A percentile compares a stretch with the other conserved stretches of the same genome.
Conservation (phyloP, 1,284 basidiomycete species). For the Heterobasidion irregulare region DNA sequence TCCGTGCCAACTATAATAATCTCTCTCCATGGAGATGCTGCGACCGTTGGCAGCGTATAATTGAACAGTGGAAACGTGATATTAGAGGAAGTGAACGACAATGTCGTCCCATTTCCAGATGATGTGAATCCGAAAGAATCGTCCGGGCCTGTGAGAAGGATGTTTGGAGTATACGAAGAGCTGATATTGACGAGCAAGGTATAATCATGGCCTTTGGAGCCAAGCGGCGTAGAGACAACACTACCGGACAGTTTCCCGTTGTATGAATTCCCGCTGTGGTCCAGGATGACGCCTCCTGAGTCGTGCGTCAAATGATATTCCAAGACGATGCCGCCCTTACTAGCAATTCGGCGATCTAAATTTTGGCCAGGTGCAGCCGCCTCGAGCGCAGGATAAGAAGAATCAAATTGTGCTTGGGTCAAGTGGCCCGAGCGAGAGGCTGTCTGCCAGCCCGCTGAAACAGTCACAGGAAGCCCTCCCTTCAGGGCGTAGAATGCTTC, state of each 20-base stretch:
- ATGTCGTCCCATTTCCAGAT: constrained; percentile 9
- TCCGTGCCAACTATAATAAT: constrained; percentile 17
- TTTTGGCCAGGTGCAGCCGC: constrained; percentile 22
- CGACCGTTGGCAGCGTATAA: constrained; percentile 11
- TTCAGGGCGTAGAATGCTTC: constrained; percentile 23
- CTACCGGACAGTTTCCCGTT: constrained; percentile 10
- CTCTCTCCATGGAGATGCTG: constrained; percentile 1
- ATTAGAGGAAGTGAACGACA: constrained; percentile 18
- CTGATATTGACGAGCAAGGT: constrained; percentile 19
- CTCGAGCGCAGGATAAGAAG: constrained; percentile 17
- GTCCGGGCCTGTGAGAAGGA: constrained; percentile 17
- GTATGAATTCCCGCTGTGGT: constrained; percentile 18
- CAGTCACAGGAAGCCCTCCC: constrained; percentile 18
- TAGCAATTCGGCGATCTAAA: constrained; percentile 18
- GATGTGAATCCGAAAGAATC: constrained; percentile 13
- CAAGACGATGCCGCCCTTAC: constrained; percentile 14
- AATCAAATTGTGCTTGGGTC: constrained; percentile 17
- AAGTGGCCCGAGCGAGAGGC: constrained; percentile 16
- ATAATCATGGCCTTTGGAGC: constrained; percentile 26
- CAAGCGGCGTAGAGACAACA: constrained; percentile 18
- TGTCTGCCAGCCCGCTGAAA: constrained; percentile 19
- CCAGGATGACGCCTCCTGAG: constrained; percentile 5
- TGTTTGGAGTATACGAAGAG: constrained; percentile 6
- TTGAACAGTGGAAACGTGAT: constrained; percentile 16
- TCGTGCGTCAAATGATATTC: constrained; percentile 9